Conservation (phyloP, 192 early-diverging fungal genomes). For the Rhizophagus sp. region DNA sequence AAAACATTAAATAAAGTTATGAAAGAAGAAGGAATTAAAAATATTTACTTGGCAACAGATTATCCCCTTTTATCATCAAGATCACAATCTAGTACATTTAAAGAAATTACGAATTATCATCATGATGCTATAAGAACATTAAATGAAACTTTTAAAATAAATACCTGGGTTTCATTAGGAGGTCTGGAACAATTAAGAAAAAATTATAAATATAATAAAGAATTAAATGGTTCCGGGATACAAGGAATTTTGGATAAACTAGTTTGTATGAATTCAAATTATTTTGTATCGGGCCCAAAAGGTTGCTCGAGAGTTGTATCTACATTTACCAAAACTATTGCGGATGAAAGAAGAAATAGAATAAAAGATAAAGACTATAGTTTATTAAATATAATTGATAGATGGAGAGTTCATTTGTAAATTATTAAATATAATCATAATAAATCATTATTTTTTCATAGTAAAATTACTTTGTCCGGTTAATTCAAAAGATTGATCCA, state of each 20-base stretch:
- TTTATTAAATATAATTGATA: no score
- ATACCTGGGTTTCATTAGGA: not conserved
- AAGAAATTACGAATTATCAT: not conserved
- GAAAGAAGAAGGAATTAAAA: not conserved
- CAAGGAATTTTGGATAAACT: constrained; percentile 31
- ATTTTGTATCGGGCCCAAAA: constrained; percentile 17
- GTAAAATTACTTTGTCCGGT: no score
- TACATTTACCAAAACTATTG: no score
- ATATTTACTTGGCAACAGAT: constrained; percentile 13
- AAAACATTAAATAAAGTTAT: not conserved
- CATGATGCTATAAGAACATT: not conserved
- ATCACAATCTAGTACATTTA: no score
- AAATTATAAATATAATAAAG: not conserved
- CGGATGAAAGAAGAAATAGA: no score
- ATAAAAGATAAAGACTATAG: no score
- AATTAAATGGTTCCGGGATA: not conserved
- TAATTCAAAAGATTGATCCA: no score
- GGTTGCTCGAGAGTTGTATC: not conserved
- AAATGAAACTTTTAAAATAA: not conserved
- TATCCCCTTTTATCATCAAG: not conserved
- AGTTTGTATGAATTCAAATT: constrained; percentile 30
- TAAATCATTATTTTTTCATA: no score
- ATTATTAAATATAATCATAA: no score
- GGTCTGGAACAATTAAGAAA: not conserved
- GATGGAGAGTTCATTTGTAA: no score